These are phyloP conservation scores for Coemansia sp. DNA, from an alignment of 192 early-diverging fungal species.

Conservation along the genomic window DNA sequence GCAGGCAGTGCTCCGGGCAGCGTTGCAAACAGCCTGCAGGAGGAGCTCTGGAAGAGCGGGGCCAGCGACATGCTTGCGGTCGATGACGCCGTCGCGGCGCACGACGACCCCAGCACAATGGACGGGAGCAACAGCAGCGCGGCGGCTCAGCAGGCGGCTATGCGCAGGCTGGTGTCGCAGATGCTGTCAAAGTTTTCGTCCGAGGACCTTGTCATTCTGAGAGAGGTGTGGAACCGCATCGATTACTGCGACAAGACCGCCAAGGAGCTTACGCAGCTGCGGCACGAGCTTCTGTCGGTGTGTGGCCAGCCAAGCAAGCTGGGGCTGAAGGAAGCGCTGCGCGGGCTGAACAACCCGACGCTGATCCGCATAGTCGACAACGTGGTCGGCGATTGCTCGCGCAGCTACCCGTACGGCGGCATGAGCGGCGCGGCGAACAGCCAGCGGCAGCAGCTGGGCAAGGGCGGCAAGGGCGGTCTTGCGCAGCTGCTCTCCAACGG, in stretches of 20 bases:
- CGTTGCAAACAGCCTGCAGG: slow-evolving; percentile 20
- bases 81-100: slow-evolving; percentile 14
- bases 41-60: slow-evolving; percentile 30
- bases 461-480: slow-evolving; percentile 14
- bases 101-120: not conserved
- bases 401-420: too few relatives aligned
- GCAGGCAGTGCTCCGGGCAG: not conserved
- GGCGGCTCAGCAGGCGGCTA: slow-evolving; percentile 11
- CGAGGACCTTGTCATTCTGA: slow-evolving; percentile 41
- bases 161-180: slow-evolving; percentile 32
- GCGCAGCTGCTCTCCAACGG: slow-evolving; percentile 25
- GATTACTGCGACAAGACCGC: slow-evolving; percentile 31
- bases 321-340: slow-evolving; percentile 42
- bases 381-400: slow-evolving; percentile 43
- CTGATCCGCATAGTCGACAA: slow-evolving; percentile 47
- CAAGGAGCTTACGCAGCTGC: slow-evolving; percentile 23
- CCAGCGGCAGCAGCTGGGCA: slow-evolving; percentile 1
- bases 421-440: slow-evolving; percentile 1
- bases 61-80: slow-evolving; percentile 20
- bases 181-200: slow-evolving; percentile 31
- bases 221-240: slow-evolving; percentile 50
- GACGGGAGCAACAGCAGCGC: slow-evolving; percentile 12
- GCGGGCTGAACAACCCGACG: slow-evolving; percentile 36
- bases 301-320: slow-evolving; percentile 35
- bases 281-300: slow-evolving; percentile 38